Conservation (phyloP, 2,329 filamentous ascomycete genomes). For the Monosporascus cannonballus region DNA sequence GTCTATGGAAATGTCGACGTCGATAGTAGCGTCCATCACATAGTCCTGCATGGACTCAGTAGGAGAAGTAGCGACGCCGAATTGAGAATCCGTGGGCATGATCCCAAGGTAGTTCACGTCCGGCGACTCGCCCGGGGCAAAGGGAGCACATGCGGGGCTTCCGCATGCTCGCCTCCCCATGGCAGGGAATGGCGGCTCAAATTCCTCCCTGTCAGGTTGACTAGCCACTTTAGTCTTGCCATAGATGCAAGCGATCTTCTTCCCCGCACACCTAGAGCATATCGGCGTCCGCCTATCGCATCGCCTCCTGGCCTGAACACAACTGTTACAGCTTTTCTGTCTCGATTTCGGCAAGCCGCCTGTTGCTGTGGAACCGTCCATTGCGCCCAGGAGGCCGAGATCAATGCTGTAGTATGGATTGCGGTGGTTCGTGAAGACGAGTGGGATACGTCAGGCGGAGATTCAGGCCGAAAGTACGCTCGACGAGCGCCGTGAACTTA, state of each 20-base stretch:
- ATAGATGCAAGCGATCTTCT: conserved; percentile 26
- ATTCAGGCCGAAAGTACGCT: no score
- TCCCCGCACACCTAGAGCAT: conserved; percentile 32
- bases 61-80: not conserved
- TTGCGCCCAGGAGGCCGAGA: no score
- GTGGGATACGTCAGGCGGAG: no score
- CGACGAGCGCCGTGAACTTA: no score
- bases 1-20: conserved; percentile 3
- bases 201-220: no score
- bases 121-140: conserved; percentile 2
- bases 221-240: conserved; percentile 10
- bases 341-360: conserved; percentile 10
- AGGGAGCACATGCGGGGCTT: not conserved
- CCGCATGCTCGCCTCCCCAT: conserved; percentile 1
- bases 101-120: conserved; percentile 5
- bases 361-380: no score
- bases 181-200: no score
- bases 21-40: not conserved
- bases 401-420: no score
- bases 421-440: no score
- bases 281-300: conserved; percentile 31
- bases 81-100: not conserved
- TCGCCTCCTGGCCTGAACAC: conserved; percentile 32
- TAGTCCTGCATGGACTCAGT: not conserved
- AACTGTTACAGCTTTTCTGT: conserved; percentile 31